Conservation (phyloP, 345 rosid genomes). For the Moricandia arvensis region DNA sequence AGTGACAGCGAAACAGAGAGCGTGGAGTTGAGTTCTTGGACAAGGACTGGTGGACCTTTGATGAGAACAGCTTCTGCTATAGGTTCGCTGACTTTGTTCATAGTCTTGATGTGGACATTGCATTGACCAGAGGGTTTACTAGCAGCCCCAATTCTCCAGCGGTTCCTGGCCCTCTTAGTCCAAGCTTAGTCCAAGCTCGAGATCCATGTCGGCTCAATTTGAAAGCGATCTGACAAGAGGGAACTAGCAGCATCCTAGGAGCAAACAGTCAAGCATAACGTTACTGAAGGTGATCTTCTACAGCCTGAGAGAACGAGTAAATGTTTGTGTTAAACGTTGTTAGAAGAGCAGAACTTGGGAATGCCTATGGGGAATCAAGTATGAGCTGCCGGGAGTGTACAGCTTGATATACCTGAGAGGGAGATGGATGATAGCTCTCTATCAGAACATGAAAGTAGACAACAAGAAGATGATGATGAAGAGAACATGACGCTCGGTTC, state of each 20-base stretch:
- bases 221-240: conserved; percentile 40
- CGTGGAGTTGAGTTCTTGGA: conserved; percentile 78
- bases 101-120: conserved; percentile 58
- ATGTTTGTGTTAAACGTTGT: conserved; percentile 79
- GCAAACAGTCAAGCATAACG: conserved; percentile 59
- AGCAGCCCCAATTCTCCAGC: conserved; percentile 49
- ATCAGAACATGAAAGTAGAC: conserved; percentile 55
- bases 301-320: conserved; percentile 71
- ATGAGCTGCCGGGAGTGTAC: conserved; percentile 61
- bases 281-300: conserved; percentile 78
- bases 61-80: conserved; percentile 94
- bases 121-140: conserved; percentile 48
- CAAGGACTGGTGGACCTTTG: conserved; percentile 93
- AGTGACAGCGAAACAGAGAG: conserved; percentile 84
- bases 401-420: conserved; percentile 65
- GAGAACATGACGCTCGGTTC: not conserved
- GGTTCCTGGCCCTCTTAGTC: conserved; percentile 35
- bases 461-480: conserved; percentile 7
- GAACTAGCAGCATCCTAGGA: conserved; percentile 36
- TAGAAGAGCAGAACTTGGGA: conserved; percentile 59
- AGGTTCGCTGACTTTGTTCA: conserved; percentile 76
- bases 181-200: conserved; percentile 34
- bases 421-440: conserved; percentile 68
- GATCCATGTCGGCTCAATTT: conserved; percentile 35
- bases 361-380: conserved; percentile 39